phyloP scores from a whole-genome alignment of 805 yeast genomes.

The Scheffersomyces coipomensis region DNA sequence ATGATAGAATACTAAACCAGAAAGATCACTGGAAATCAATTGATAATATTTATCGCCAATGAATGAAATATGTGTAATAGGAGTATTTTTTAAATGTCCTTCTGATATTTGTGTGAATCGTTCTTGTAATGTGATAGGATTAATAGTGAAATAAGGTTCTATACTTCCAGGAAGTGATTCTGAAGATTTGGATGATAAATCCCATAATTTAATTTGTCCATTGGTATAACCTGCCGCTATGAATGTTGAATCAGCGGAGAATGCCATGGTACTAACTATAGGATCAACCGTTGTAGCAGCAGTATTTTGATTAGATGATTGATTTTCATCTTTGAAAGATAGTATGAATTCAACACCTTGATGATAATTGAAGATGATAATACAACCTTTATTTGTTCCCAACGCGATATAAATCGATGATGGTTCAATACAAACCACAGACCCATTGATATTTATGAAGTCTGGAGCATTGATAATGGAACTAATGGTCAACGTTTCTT shows the following conservation, averaged over 20 bases:
- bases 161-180: slow-evolving; percentile 49
- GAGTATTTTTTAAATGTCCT: slow-evolving; percentile 27
- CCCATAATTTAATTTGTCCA: slow-evolving; percentile 74
- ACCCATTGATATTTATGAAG: slow-evolving; percentile 22
- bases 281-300: background rate
- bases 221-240: slow-evolving; percentile 65
- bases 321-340: slow-evolving; percentile 35
- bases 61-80: slow-evolving; percentile 25
- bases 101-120: slow-evolving; percentile 20
- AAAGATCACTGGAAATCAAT: slow-evolving; percentile 29
- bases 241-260: slow-evolving; percentile 68
- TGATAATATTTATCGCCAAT: slow-evolving; percentile 25
- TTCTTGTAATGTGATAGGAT: slow-evolving; percentile 22
- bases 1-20: slow-evolving; percentile 57
- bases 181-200: slow-evolving; percentile 27
- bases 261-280: slow-evolving; percentile 50
- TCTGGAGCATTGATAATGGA: slow-evolving; percentile 17
- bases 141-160: slow-evolving; percentile 47
- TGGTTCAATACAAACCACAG: slow-evolving; percentile 18
- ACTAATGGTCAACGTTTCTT: slow-evolving; percentile 18
- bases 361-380: slow-evolving; percentile 65
- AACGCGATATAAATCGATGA: slow-evolving; percentile 46
- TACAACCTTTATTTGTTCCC: slow-evolving; percentile 69
- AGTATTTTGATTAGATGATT: background rate
- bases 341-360: slow-evolving; percentile 55